Conservation (phyloP, 331 rosid species). For the Arachis monticola region DNA sequence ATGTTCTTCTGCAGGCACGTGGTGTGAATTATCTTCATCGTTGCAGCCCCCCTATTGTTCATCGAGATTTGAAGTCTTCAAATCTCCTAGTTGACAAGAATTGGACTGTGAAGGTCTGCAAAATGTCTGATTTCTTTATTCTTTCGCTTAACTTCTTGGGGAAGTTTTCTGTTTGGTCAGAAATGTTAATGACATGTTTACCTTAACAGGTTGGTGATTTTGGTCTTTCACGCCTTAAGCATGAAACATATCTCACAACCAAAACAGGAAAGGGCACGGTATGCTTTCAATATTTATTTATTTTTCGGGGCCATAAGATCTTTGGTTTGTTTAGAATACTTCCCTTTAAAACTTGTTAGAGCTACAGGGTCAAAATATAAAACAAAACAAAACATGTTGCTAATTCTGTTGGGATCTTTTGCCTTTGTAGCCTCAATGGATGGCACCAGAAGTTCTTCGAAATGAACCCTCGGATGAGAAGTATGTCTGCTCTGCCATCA, state of each 20-base stretch:
- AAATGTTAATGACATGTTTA: conserved; percentile 24
- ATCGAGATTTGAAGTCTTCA: conserved; percentile 94
- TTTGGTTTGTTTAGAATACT: conserved; percentile 25
- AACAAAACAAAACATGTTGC: background rate
- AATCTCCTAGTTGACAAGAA: conserved; percentile 86
- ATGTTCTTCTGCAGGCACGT: conserved; percentile 66
- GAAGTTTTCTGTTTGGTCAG: conserved; percentile 4
- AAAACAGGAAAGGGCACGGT: conserved; percentile 96
- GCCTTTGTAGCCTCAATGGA: conserved; percentile 93
- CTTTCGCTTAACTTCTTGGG: conserved; percentile 19
- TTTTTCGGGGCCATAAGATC: conserved; percentile 12
- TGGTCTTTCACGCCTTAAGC: conserved; percentile 93
- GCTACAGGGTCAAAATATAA: background rate
- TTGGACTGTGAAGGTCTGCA: conserved; percentile 89
- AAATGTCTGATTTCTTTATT: conserved; percentile 9
- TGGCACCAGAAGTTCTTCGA: conserved; percentile 99
- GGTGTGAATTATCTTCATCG: conserved; percentile 98
- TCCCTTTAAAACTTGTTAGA: background rate
- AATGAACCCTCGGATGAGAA: conserved; percentile 95
- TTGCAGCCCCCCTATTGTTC: conserved; percentile 89
- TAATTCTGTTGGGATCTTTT: conserved; percentile 36
- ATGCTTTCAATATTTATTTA: conserved; percentile 11
- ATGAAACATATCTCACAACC: conserved; percentile 76
- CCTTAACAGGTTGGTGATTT: conserved; percentile 84
- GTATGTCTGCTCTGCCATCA: conserved; percentile 52